Evolutionary conservation across 495 filamentous ascomycete genomes (phyloP).

Genomic region (Ramalina intermedia): DNA sequence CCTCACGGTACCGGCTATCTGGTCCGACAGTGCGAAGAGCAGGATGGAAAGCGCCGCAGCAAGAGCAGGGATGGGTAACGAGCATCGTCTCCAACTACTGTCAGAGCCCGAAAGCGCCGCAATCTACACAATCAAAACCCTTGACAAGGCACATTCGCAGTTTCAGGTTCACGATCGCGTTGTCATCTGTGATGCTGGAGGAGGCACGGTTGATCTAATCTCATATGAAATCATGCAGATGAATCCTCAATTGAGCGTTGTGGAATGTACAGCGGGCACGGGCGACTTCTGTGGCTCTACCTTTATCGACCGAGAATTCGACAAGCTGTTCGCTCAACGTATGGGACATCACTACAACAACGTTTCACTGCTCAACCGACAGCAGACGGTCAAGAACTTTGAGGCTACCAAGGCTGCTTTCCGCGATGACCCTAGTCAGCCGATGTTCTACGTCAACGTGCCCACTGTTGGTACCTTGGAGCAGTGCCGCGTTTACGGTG

Average conservation of each 20-base stretch:
- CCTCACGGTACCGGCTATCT: constrained; percentile 40
- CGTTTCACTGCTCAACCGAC: background rate
- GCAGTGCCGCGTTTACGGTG: background rate
- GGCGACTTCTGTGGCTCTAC: constrained; percentile 42
- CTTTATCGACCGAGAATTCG: constrained; percentile 34
- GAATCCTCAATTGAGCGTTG: constrained; percentile 28
- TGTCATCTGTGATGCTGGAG: constrained; percentile 41
- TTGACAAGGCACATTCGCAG: constrained; percentile 13
- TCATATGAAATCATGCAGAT: constrained; percentile 38
- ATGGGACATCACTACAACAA: constrained; percentile 13
- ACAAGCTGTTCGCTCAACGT: constrained; percentile 23
- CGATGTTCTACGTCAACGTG: background rate
- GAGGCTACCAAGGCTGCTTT: constrained; percentile 6
- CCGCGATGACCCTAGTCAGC: background rate
- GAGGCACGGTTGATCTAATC: constrained; percentile 41
- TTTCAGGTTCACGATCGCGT: constrained; percentile 26
- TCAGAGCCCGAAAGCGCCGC: constrained; percentile 50
- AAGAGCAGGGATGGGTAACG: constrained; percentile 32
- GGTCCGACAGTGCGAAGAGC: constrained; percentile 36
- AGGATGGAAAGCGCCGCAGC: constrained; percentile 28
- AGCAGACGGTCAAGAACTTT: constrained; percentile 4
- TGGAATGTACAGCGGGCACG: constrained; percentile 33
- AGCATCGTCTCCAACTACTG: constrained; percentile 30
- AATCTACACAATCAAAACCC: constrained; percentile 31
- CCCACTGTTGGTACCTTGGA: background rate